A percentile compares a stretch with the other conserved stretches of the same genome.
Conservation (phyloP, 768 basidiomycete species). For the Leccinellum albellum region DNA sequence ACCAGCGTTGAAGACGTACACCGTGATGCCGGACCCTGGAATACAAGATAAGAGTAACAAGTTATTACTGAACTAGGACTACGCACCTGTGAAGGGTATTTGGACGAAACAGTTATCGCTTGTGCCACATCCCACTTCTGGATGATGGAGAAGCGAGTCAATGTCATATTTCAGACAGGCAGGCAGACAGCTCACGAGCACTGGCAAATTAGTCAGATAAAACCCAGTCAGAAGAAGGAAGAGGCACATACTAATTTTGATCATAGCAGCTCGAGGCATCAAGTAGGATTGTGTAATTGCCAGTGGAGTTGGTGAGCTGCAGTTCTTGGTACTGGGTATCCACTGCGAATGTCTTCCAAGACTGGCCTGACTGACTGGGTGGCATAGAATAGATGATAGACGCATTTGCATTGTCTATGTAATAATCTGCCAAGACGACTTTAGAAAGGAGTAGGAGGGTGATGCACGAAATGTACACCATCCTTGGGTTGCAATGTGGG, state of each 20-base stretch:
- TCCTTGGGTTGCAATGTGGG: neutral
- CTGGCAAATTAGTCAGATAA: conserved; percentile 7
- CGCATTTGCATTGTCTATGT: conserved; percentile 22
- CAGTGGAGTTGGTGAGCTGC: conserved; percentile 15
- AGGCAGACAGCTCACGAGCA: conserved; percentile 12
- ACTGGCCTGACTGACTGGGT: conserved; percentile 6
- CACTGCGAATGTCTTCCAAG: conserved; percentile 12
- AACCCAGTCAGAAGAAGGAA: neutral
- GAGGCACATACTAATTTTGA: conserved; percentile 21
- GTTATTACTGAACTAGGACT: neutral
- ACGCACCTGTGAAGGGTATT: conserved; percentile 21
- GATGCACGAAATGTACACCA: neutral
- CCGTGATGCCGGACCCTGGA: conserved; percentile 24
- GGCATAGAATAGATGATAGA: conserved; percentile 19
- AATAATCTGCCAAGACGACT: conserved; percentile 18
- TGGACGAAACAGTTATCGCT: conserved; percentile 13
- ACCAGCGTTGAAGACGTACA: conserved; percentile 26
- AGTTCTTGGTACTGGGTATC: neutral
- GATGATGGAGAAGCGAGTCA: neutral
- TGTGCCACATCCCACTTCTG: conserved; percentile 15
- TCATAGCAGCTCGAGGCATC: conserved; percentile 20
- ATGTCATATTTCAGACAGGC: neutral
- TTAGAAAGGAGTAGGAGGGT: conserved; percentile 10
- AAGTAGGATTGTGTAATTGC: conserved; percentile 14
- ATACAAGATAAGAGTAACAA: neutral